Evolutionary conservation across 495 filamentous ascomycete species (phyloP).

Genomic region (Stereocaulon alpinum): DNA sequence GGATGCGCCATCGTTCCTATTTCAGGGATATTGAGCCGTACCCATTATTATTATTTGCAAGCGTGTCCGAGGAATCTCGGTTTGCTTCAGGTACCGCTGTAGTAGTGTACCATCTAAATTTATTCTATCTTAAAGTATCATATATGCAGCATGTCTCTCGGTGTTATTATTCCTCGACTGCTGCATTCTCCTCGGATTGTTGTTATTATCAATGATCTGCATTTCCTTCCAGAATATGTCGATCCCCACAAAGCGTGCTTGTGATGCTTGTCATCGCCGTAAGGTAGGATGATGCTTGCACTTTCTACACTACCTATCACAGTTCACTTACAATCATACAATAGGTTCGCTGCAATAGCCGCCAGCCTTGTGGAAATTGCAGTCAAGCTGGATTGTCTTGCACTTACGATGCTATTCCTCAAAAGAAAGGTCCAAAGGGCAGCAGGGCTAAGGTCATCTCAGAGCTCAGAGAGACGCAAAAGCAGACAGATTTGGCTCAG

Average conservation of each 20-base stretch:
- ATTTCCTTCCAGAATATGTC: constrained; percentile 13
- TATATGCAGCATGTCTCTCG: constrained; percentile 7
- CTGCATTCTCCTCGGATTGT: neutral
- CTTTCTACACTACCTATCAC: neutral
- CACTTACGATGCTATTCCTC: constrained; percentile 73
- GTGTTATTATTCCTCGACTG: neutral
- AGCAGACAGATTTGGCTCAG: constrained; percentile 30
- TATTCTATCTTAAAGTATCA: neutral
- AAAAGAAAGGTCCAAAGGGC: constrained; percentile 81
- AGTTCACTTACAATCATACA: constrained; percentile 1
- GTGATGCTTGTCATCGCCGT: constrained; percentile 73
- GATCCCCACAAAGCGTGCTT: constrained; percentile 47
- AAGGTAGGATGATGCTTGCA: constrained; percentile 56
- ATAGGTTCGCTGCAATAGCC: constrained; percentile 23
- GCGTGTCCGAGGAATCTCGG: no score
- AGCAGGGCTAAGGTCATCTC: constrained; percentile 73
- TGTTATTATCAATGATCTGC: neutral
- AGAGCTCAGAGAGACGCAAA: constrained; percentile 58
- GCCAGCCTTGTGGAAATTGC: constrained; percentile 30
- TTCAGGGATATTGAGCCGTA: constrained; percentile 1
- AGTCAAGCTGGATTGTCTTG: constrained; percentile 55
- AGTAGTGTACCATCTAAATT: constrained; percentile 3
- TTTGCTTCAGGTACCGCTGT: neutral
- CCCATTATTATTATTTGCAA: neutral
- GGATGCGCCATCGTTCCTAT: neutral